Conservation (phyloP, 164 flowering plant species). For the Sextonia rubra region DNA sequence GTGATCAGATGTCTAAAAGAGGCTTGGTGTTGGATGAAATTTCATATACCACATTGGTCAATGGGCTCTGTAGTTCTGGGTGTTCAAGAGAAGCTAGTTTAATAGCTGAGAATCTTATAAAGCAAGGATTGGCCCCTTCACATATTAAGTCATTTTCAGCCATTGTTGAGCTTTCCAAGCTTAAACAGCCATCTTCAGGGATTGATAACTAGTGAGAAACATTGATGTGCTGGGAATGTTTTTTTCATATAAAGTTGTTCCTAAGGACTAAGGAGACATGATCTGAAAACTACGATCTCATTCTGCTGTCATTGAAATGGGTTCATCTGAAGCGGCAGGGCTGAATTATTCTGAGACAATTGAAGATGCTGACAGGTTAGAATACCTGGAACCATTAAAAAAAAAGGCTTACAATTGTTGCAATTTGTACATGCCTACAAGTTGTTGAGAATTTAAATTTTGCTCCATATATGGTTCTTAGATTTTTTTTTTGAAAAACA, state of each 20-base stretch:
- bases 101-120: slow-evolving; percentile 13
- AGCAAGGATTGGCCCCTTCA: slow-evolving; percentile 8
- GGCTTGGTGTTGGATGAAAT: slow-evolving; percentile 45
- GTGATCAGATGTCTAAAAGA: slow-evolving; percentile 37
- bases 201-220: background rate
- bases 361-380: slow-evolving; percentile 8
- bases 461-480: background rate
- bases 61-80: slow-evolving; percentile 26
- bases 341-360: background rate
- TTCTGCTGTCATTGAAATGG: background rate
- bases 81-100: slow-evolving; percentile 24
- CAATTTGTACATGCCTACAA: background rate
- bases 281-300: background rate
- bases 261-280: background rate
- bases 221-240: background rate
- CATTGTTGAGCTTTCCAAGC: slow-evolving; percentile 3
- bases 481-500: background rate
- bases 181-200: background rate
- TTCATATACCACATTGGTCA: slow-evolving; percentile 50
- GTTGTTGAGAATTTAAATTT: background rate
- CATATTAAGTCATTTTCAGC: slow-evolving; percentile 9
- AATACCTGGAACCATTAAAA: background rate
- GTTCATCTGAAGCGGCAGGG: background rate
- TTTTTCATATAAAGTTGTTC: background rate
- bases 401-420: no score